Evolutionary conservation across 345 rosid genomes (phyloP), one percentile per base, ranked within the genome.

Genomic region (Capsella bursapastoris): DNA sequence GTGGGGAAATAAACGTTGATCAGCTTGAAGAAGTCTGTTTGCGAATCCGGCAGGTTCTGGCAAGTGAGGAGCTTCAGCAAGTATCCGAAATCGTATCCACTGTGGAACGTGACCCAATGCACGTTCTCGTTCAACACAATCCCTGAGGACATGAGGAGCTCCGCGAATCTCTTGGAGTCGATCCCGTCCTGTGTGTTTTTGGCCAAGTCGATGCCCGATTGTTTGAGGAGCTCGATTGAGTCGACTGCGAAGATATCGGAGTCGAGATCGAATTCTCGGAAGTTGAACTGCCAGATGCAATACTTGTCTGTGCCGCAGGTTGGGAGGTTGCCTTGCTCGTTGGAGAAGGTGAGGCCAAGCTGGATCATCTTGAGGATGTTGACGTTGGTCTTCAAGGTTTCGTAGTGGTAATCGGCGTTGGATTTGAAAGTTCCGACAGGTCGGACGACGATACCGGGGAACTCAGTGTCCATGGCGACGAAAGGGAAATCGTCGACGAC

Each of bases 41-140:
- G 97, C 0, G 83, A 78, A 5, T 83, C 89, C 0, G 98, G 98
- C 48, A 93, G 76, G 64, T 82, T 76, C 55, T 82, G 84, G 73
- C 91, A 83, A 0, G 98, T 93, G 72, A 93, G 74, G 47, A 93
- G 87, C 90, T 93, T 93, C 1, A 93, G 83, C 87, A 90, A 74
- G 82, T 93, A 89, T 1, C 97, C 97, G 10, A 93, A 90, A 79
- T 93, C 98, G 69, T 93, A 89, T 1, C 97, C 98, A n/a, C 98
- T 89, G 72, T 93, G 98, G 49, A 93, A 93, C 4, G 98, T 93
- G 44, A 93, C 92, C 98, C 98, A 93, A 25, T 85, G 86, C 25
- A 93, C 88, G 55, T 41, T 82, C 53, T 89, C 93, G 68, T 89
- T 90, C 83, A 93, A 68, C 64, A 93, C 98, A 16, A 93, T 80